These are phyloP conservation scores for Sisymbrium altissimum DNA, from an alignment of 345 rosid genomes.

Conservation along the genomic window DNA sequence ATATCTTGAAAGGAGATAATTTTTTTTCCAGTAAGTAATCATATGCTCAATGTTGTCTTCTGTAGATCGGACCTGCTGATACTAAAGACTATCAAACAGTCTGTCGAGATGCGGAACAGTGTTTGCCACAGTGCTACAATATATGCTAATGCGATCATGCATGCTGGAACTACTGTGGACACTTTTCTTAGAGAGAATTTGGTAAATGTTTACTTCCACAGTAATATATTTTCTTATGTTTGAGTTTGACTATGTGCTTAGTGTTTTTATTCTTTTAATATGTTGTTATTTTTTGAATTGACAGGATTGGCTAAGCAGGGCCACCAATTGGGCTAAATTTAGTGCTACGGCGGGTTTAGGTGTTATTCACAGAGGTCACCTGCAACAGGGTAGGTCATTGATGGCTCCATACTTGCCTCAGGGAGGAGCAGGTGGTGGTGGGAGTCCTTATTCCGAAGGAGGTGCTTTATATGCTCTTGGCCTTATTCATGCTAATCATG, in stretches of 20 bases:
- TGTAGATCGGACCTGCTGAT: constrained; percentile 93
- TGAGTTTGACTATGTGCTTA: constrained; percentile 4
- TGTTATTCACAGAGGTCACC: constrained; percentile 95
- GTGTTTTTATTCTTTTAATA: constrained; percentile 1
- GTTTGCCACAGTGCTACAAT: constrained; percentile 99
- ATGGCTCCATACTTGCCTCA: constrained; percentile 99
- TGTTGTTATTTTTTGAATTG: background rate
- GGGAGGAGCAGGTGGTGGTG: constrained; percentile 94
- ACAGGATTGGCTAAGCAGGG: constrained; percentile 99
- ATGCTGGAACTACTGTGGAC: constrained; percentile 99
- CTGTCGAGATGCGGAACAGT: constrained; percentile 97
- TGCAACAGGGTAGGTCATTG: constrained; percentile 93
- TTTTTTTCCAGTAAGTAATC: background rate
- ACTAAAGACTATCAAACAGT: constrained; percentile 93
- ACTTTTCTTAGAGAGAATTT: constrained; percentile 96
- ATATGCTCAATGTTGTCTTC: constrained; percentile 16
- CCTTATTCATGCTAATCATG: constrained; percentile 98
- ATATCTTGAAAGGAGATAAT: background rate
- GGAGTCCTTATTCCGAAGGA: constrained; percentile 98
- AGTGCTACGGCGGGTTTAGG: constrained; percentile 99
- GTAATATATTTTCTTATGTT: background rate
- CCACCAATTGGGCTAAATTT: constrained; percentile 99
- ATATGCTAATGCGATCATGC: constrained; percentile 98
- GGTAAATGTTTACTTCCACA: constrained; percentile 39
- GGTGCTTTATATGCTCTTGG: constrained; percentile 99